Evolutionary conservation across 73 alveolate species (phyloP), one percentile per base, ranked within the genome.

Genomic region (Halteria grandinella): DNA sequence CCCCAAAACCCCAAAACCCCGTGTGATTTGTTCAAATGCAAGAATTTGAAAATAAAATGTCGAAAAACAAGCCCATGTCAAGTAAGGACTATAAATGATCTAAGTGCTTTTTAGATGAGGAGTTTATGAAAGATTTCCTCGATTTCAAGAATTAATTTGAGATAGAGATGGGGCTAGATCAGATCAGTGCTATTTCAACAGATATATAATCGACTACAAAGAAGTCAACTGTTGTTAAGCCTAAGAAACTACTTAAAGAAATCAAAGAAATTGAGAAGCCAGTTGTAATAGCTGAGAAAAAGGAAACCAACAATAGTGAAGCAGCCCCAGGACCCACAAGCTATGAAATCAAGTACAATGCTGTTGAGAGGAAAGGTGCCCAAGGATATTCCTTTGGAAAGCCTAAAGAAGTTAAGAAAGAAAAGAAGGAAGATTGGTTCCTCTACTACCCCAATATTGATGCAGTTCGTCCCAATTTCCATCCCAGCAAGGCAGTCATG

Each of bases 161-260:
- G n/a, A n/a, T n/a, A n/a, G n/a, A n/a, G n/a, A 45, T 66, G 69
- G 63, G 66, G 6, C 47, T 66, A 25, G 80, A 66, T 44, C 69
- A 66, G 25, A 24, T 66, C 5, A 44, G 69, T 47, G 23, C 47
- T 12, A 5, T 6, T 1, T 66, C 80, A 44, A 66, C 80, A 25
- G 47, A 44, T 66, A 47, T 47, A 21, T n/a, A n/a, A n/a, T n/a
- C n/a, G n/a, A 25, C 80, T 25, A 5, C 17, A n/a, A 47, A n/a
- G n/a, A n/a, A n/a, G n/a, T n/a, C n/a, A n/a, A n/a, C n/a, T n/a
- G n/a, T n/a, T n/a, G n/a, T n/a, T n/a, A n/a, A n/a, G n/a, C n/a
- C n/a, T n/a, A n/a, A n/a, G n/a, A n/a, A n/a, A n/a, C n/a, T n/a
- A n/a, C n/a, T n/a, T n/a, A n/a, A n/a, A n/a, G n/a, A n/a, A n/a